A percentile compares a stretch with the other conserved stretches of the same genome.
Evolutionary conservation across 495 filamentous ascomycete species (phyloP).

Genomic region (Penicilliopsis zonata): DNA sequence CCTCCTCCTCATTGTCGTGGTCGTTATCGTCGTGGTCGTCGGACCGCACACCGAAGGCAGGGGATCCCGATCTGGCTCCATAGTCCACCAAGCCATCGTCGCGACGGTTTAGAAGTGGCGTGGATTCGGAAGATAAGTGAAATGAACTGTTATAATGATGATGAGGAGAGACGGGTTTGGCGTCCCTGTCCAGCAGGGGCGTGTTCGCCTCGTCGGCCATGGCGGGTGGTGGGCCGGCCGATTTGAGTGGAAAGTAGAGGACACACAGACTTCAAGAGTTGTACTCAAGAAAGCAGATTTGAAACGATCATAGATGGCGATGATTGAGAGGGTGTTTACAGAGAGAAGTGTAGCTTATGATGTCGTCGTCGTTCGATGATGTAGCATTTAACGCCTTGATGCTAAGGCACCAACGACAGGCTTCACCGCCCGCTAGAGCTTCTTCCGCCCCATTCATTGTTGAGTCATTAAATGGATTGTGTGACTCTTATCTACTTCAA

Average conservation of each 20-base stretch:
- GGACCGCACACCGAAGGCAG: slow-evolving; percentile 5
- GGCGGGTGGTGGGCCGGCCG: slow-evolving; percentile 7
- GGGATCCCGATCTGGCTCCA: slow-evolving; percentile 17
- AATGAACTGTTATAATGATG: slow-evolving; percentile 15
- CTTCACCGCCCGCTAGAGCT: too few relatives aligned
- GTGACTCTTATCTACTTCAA: neutral
- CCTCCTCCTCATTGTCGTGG: too few relatives aligned
- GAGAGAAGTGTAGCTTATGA: too few relatives aligned
- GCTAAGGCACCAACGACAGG: too few relatives aligned
- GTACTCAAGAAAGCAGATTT: too few relatives aligned
- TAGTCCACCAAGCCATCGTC: slow-evolving; percentile 21
- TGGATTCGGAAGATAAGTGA: slow-evolving; percentile 29
- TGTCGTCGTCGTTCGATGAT: too few relatives aligned
- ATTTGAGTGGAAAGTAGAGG: too few relatives aligned
- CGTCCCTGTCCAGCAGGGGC: slow-evolving; percentile 17
- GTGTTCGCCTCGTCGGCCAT: slow-evolving; percentile 26
- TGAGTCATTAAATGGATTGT: neutral
- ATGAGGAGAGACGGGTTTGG: slow-evolving; percentile 9
- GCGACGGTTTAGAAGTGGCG: slow-evolving; percentile 27
- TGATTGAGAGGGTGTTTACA: too few relatives aligned
- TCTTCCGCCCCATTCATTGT: too few relatives aligned
- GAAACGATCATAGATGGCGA: too few relatives aligned
- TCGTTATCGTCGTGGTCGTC: slow-evolving; percentile 4
- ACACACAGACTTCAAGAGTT: too few relatives aligned
- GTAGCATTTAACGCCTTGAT: too few relatives aligned